Evolutionary conservation across 2,329 filamentous ascomycete genomes (phyloP).

Genomic region (Microdochium paspali): DNA sequence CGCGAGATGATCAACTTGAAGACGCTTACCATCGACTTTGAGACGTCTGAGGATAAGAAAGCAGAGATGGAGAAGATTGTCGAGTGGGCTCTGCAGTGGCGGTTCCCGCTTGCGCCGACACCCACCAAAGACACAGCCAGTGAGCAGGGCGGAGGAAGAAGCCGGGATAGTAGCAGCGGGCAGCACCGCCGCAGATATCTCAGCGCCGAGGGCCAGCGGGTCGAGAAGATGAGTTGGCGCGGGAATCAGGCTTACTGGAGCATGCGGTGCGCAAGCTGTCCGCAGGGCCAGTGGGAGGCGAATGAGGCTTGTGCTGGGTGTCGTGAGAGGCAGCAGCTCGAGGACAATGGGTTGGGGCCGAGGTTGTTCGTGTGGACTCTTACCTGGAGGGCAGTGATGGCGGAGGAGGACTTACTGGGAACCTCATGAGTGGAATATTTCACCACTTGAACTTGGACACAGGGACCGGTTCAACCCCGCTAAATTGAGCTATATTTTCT

Average conservation of each 20-base stretch:
- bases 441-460: no score
- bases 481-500: no score
- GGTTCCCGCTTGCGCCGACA: slow-evolving; percentile 8
- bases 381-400: background rate
- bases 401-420: background rate
- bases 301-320: slow-evolving; percentile 3
- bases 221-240: slow-evolving; percentile 11
- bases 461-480: no score
- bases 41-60: background rate
- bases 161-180: no score
- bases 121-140: background rate
- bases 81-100: slow-evolving; percentile 12
- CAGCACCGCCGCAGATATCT: slow-evolving; percentile 3
- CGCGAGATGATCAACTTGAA: slow-evolving; percentile 9
- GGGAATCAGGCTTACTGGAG: slow-evolving; percentile 6
- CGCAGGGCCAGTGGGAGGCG: background rate
- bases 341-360: slow-evolving; percentile 1
- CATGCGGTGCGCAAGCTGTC: slow-evolving; percentile 2
- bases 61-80: slow-evolving; percentile 5
- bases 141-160: background rate
- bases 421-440: no score
- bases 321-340: slow-evolving; percentile 1
- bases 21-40: slow-evolving; percentile 13
- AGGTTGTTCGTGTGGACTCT: background rate
- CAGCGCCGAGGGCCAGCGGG: slow-evolving; percentile 5